phyloP scores from a whole-genome alignment of 163 green algal genomes.

The Chlamydomonas reinhardtii region DNA sequence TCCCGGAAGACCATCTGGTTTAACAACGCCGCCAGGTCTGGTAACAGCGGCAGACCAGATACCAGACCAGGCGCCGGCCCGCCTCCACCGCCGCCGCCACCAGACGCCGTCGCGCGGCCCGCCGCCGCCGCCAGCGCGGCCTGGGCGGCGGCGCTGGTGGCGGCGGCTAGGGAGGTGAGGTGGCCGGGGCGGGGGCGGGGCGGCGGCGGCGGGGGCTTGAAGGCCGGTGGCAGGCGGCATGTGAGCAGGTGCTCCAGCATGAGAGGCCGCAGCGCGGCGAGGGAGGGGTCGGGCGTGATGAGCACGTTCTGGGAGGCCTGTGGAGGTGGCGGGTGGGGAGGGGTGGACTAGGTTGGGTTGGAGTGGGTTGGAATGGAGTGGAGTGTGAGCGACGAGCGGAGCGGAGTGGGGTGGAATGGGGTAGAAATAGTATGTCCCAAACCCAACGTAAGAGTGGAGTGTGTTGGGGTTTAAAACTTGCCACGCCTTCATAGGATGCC shows the following conservation, averaged over 20 bases:
- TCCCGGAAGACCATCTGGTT: constrained; percentile 47
- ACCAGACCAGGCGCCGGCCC: not conserved
- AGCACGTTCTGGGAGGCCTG: constrained; percentile 46
- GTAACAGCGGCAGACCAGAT: constrained; percentile 28
- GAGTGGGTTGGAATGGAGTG: not conserved
- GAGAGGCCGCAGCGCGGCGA: constrained; percentile 41
- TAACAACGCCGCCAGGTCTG: constrained; percentile 38
- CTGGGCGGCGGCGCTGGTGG: too few species aligned
- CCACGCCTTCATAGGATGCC: too few species aligned
- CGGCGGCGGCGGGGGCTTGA: constrained; percentile 37
- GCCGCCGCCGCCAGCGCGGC: too few species aligned
- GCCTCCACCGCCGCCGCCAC: not conserved
- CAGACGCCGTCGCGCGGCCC: too few species aligned
- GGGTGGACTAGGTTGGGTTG: not conserved
- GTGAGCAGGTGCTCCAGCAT: constrained; percentile 47
- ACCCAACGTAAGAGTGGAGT: too few species aligned
- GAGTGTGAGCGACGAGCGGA: too few species aligned
- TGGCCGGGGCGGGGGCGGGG: not conserved
- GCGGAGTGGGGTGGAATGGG: too few species aligned
- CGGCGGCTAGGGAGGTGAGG: too few species aligned
- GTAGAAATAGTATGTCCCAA: too few species aligned
- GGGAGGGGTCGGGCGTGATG: constrained; percentile 22
- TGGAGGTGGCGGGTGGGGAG: not conserved
- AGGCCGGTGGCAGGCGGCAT: constrained; percentile 38
- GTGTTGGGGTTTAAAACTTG: too few species aligned